phyloP scores from a whole-genome alignment of 202 grass and related monocot species.

The Brachypodium distachyon region DNA sequence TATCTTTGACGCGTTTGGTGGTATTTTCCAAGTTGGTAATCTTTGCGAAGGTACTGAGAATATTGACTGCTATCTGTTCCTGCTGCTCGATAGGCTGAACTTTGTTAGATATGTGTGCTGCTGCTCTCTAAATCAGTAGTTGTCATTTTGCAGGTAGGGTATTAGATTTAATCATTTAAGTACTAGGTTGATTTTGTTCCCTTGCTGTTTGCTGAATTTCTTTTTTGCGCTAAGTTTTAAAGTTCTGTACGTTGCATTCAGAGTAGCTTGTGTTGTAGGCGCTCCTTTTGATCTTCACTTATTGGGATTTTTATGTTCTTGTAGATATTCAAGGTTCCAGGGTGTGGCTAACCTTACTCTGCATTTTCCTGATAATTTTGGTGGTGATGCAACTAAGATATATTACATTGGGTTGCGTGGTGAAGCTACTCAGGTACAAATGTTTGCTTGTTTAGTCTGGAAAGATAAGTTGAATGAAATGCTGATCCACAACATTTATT shows the following conservation, averaged over 20 bases:
- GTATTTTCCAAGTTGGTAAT: too few species aligned
- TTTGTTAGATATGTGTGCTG: not conserved
- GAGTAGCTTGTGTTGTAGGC: not conserved
- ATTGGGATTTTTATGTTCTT: conserved; percentile 8
- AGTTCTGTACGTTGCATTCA: not conserved
- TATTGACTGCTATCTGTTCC: not conserved
- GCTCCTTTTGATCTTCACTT: not conserved
- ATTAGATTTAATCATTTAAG: not conserved
- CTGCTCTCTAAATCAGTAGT: not conserved
- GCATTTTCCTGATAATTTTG: conserved; percentile 95
- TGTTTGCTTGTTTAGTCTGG: conserved; percentile 21
- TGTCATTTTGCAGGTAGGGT: not conserved
- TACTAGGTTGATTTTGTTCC: not conserved
- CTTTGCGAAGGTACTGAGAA: not conserved
- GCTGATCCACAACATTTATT: not conserved
- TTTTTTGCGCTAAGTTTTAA: not conserved
- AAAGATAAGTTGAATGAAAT: conserved; percentile 17
- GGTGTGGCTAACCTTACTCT: conserved; percentile 89
- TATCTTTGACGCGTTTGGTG: not conserved
- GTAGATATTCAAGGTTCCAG: conserved; percentile 95
- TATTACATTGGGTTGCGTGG: conserved; percentile 96
- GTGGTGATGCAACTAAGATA: conserved; percentile 82
- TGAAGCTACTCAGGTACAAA: conserved; percentile 87
- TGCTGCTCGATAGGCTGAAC: not conserved
- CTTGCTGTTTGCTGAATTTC: not conserved